These are phyloP conservation scores for Mycena venus DNA, from an alignment of 768 basidiomycete species.

Conservation along the genomic window DNA sequence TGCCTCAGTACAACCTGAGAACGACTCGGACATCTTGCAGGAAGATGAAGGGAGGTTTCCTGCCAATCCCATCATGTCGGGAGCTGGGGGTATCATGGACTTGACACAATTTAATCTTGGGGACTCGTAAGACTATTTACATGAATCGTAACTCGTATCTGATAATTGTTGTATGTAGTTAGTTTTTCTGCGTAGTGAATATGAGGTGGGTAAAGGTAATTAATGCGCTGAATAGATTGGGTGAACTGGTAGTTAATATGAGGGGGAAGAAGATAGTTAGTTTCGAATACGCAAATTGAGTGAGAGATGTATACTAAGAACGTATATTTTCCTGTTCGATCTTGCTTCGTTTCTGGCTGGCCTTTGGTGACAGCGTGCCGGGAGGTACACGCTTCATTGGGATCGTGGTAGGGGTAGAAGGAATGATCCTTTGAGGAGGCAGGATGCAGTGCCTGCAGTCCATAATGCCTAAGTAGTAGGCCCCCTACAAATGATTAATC, in stretches of 20 bases:
- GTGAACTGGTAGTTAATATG: too few species aligned
- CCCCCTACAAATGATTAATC: too few species aligned
- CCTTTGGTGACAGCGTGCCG: not conserved
- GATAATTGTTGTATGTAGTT: constrained; percentile 1
- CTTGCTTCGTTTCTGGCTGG: not conserved
- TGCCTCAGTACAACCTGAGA: not conserved
- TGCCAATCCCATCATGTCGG: not conserved
- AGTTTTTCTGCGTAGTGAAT: not conserved
- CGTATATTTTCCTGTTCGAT: constrained; percentile 2
- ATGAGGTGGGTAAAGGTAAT: not conserved
- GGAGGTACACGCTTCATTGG: not conserved
- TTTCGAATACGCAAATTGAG: too few species aligned
- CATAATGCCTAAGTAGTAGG: too few species aligned
- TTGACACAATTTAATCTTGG: not conserved
- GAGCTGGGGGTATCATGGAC: not conserved
- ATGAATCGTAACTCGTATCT: not conserved
- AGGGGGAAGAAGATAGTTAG: too few species aligned
- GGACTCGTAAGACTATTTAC: not conserved
- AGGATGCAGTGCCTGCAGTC: too few species aligned
- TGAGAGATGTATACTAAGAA: not conserved
- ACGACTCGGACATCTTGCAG: not conserved
- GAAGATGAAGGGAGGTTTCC: not conserved
- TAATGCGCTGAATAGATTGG: not conserved
- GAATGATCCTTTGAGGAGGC: not conserved
- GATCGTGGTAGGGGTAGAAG: too few species aligned